Conservation (phyloP, 768 basidiomycete species). For the Serendipita sp. region DNA sequence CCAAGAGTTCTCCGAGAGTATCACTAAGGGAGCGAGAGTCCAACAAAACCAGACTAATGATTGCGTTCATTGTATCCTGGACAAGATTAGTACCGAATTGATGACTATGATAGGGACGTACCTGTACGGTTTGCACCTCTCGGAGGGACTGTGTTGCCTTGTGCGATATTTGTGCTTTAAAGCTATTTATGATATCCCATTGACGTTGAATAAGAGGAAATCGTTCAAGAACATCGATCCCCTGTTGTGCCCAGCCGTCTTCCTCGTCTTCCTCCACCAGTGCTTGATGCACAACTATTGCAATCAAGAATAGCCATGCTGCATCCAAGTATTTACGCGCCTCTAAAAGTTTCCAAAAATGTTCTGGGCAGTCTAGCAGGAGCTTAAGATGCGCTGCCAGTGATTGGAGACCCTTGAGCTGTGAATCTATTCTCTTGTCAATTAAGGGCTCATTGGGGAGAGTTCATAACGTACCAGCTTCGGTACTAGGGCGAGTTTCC, state of each 20-base stretch:
- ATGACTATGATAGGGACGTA: neutral
- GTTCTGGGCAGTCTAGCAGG: slow-evolving; percentile 82
- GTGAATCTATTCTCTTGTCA: slow-evolving; percentile 32
- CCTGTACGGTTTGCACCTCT: slow-evolving; percentile 23
- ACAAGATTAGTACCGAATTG: slow-evolving; percentile 6
- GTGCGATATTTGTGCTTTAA: slow-evolving; percentile 76
- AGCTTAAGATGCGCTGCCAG: slow-evolving; percentile 82
- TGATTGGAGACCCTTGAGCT: slow-evolving; percentile 50
- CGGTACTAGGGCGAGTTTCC: slow-evolving; percentile 1
- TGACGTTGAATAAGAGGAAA: slow-evolving; percentile 82
- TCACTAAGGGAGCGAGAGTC: slow-evolving; percentile 70
- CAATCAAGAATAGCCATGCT: slow-evolving; percentile 73
- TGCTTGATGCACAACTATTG: slow-evolving; percentile 69
- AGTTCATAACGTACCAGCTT: slow-evolving; percentile 11
- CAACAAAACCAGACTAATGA: slow-evolving; percentile 74
- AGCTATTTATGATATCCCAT: slow-evolving; percentile 80
- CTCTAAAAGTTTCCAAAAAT: slow-evolving; percentile 78
- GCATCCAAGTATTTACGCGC: slow-evolving; percentile 64
- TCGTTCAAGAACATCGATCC: slow-evolving; percentile 52
- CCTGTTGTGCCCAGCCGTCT: slow-evolving; percentile 44
- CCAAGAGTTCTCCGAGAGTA: slow-evolving; percentile 50
- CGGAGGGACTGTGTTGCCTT: slow-evolving; percentile 73
- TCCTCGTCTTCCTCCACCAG: slow-evolving; percentile 47
- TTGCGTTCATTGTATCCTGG: slow-evolving; percentile 59
- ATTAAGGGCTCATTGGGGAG: neutral